These are phyloP conservation scores for Aureobasidium sp. DNA, from an alignment of 2,329 filamentous ascomycete species.

Conservation along the genomic window DNA sequence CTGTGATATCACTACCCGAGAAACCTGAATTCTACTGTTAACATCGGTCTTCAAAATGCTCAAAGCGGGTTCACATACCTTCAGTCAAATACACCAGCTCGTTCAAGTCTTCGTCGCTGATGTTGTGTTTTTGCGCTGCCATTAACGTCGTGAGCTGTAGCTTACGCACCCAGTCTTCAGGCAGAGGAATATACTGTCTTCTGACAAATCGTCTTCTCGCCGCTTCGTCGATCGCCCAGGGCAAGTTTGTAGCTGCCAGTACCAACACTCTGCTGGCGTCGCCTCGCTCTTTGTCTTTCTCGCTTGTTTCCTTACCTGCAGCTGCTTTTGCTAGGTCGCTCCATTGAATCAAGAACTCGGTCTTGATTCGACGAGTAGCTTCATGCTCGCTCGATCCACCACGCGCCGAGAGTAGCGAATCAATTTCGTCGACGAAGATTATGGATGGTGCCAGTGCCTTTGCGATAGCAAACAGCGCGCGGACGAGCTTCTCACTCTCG, in stretches of 20 bases:
- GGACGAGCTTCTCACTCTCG: slow-evolving; percentile 92
- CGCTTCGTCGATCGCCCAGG: slow-evolving; percentile 97
- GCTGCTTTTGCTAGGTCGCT: slow-evolving; percentile 87
- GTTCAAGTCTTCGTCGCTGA: slow-evolving; percentile 64
- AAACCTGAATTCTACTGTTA: slow-evolving; percentile 57
- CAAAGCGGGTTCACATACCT: slow-evolving; percentile 44
- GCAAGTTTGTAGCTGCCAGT: slow-evolving; percentile 88
- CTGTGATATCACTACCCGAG: slow-evolving; percentile 93
- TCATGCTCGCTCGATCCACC: slow-evolving; percentile 84
- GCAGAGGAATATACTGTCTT: slow-evolving; percentile 90
- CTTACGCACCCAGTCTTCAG: slow-evolving; percentile 72
- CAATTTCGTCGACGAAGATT: slow-evolving; percentile 98
- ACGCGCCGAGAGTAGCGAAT: slow-evolving; percentile 79
- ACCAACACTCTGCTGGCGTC: slow-evolving; percentile 87
- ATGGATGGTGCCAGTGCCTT: slow-evolving; percentile 86
- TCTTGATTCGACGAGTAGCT: slow-evolving; percentile 88
- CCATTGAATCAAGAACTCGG: slow-evolving; percentile 97
- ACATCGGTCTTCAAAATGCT: not conserved
- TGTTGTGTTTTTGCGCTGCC: slow-evolving; percentile 76
- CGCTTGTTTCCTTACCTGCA: slow-evolving; percentile 65
- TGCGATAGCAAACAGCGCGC: slow-evolving; percentile 83
- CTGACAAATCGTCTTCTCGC: slow-evolving; percentile 84
- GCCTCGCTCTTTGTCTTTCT: slow-evolving; percentile 60
- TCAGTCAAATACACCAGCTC: slow-evolving; percentile 73
- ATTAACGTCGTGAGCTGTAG: slow-evolving; percentile 72